Evolutionary conservation across 1,284 basidiomycete species (phyloP), one percentile per base, ranked within the genome.

Genomic region (Phaffia rhodozyma): DNA sequence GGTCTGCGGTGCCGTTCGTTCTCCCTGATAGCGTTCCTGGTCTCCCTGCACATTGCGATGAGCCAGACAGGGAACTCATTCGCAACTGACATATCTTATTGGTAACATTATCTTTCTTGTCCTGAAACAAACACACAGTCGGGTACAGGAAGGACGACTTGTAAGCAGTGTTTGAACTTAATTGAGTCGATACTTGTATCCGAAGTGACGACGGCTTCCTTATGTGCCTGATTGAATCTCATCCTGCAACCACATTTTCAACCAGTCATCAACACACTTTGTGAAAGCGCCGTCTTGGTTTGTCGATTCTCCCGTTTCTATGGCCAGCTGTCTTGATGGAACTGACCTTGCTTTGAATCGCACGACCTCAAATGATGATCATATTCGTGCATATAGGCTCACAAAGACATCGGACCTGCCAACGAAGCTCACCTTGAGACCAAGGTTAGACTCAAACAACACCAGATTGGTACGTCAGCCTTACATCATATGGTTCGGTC

Each of bases 111-210:
- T 34, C 23, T 38, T 27, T 18, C 20, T 16, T 38, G 51, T 13
- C 48, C 34, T 20, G 43, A 59, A 30, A 32, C 47, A 32, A 51
- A 32, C 21, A 29, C 21, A n/a, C 21, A 32, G 92, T 93, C 90
- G 75, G 93, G 92, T 60, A 93, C 91, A 65, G 92, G 92, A 64
- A 87, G 92, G 66, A 97, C 93, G 66, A 97, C 92, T 61, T 97
- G 38, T 43, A 16, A 43, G 38, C 13, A 2, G 38, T 11, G 32
- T 34, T 34, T 34, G 16, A 43, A 5, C 16, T 43, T 2, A 43
- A 16, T 16, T 16, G 13, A 43, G 13, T 2, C 38, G 5, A 11
- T 43, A 16, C 38, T 43, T 43, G 13, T 11, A 43, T 43, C 38
- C 38, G 6, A 43, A 16, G 13, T 16, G 38, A 43, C 6, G 7